Percentiles rank a stretch among this genome's conserved stretches.
phyloP scores from a whole-genome alignment of 1,139 yeast species.

The Kurtzmaniella quercitrusa region DNA sequence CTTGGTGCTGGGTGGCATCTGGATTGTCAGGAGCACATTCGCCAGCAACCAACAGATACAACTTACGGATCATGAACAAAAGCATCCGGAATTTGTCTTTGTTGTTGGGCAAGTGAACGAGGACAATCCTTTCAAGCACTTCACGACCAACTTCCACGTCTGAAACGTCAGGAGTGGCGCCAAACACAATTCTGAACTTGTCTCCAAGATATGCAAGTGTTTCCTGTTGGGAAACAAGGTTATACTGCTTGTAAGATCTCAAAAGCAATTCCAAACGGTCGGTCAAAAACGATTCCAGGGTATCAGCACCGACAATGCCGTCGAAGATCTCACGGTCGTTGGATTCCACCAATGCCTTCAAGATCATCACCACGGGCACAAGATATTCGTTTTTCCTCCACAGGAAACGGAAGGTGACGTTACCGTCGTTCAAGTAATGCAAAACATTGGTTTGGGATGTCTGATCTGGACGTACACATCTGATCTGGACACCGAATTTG shows the following conservation, averaged over 20 bases:
- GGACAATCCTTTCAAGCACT: constrained; percentile 75
- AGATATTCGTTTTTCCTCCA: constrained; percentile 96
- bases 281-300: constrained; percentile 85
- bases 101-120: constrained; percentile 76
- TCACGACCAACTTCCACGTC: constrained; percentile 91
- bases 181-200: constrained; percentile 90
- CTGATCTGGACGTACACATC: constrained; percentile 95
- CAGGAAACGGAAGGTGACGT: constrained; percentile 91
- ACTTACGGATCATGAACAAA: constrained; percentile 90
- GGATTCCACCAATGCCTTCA: constrained; percentile 86
- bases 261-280: constrained; percentile 94
- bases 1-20: constrained; percentile 99
- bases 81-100: constrained; percentile 81
- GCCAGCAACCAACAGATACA: constrained; percentile 92
- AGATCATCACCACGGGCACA: constrained; percentile 88
- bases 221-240: constrained; percentile 75
- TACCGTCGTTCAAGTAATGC: constrained; percentile 94
- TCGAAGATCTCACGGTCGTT: constrained; percentile 94
- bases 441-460: constrained; percentile 95
- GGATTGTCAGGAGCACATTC: constrained; percentile 98
- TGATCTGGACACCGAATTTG: constrained; percentile 86
- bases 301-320: constrained; percentile 89
- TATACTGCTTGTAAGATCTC: constrained; percentile 81
- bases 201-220: constrained; percentile 92
- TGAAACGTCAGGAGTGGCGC: constrained; percentile 80